Base-by-base conservation (phyloP, 106 monocot species). In the Allium fistulosum region DNA sequence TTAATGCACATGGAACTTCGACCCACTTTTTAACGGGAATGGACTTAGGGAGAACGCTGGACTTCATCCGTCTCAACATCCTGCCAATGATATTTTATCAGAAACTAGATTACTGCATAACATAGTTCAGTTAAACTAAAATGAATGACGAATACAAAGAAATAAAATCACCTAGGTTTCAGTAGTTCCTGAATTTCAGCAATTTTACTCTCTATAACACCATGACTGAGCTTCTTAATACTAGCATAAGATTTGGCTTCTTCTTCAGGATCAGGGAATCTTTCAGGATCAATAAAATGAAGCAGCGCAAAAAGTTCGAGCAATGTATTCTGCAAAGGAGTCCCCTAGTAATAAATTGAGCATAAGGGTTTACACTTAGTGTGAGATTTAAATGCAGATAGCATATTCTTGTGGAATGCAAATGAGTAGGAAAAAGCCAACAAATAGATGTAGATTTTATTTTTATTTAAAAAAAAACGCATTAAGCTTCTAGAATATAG, bases 21-120 rank as follows among this genome's bases (percentile, higher is more conserved):
- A 84, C 77, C 84, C 84, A 84, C 37, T 77, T 84, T 67, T 84
- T 84, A 4, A 59, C 53, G 4, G 84, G 84, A 26, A 84, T 69
- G 28, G 68, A 62, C 48, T 53, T 73, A 47, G 61, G 72, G 11
- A 84, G 47, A 65, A 84, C 84, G 59, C 74, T 71, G 53, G 73
- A 77, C 53, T 84, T 84, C 74, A 84, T 66, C 67, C 84, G 68
- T 58, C 84, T 73, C 66, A 84, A 51, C 84, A 84, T 84, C 77
- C 84, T 84, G 46, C 13, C 17, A 17, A 59, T 46, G 26, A 48
- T 8, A 22, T 11, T 15, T 55, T 57, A 69, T 55, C 37, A n/a
- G 4, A 59, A 27, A 8, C 1, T 14, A 69, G 6, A 57, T 4
- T 56, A 49, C 27, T 49, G 15, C 10, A 26, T 13, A 55, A 62